These are phyloP conservation scores for Candida sanyaensis DNA, from an alignment of 1,139 yeast genomes.

Conservation along the genomic window DNA sequence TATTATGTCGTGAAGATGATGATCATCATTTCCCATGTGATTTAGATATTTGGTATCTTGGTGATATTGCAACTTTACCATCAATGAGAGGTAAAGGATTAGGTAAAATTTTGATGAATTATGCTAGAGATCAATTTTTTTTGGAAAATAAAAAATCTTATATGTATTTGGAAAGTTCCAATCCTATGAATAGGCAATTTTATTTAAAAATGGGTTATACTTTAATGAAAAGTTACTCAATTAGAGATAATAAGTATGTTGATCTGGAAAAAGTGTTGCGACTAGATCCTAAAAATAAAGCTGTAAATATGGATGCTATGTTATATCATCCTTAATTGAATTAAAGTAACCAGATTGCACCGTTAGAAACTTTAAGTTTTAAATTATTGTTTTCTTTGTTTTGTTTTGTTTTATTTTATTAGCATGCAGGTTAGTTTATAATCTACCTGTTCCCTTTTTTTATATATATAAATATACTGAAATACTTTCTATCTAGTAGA, in stretches of 20 bases:
- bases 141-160: slow-evolving; percentile 17
- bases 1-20: slow-evolving; percentile 9
- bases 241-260: slow-evolving; percentile 24
- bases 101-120: slow-evolving; percentile 35
- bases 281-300: slow-evolving; percentile 23
- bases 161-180: slow-evolving; percentile 52
- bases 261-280: slow-evolving; percentile 21
- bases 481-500: no score
- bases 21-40: slow-evolving; percentile 11
- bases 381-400: not conserved
- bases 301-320: slow-evolving; percentile 44
- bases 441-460: no score
- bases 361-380: not conserved
- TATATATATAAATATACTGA: no score
- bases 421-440: no score
- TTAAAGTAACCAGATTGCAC: not conserved
- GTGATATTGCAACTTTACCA: slow-evolving; percentile 43
- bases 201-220: slow-evolving; percentile 52
- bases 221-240: slow-evolving; percentile 44
- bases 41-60: slow-evolving; percentile 36
- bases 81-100: slow-evolving; percentile 43
- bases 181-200: slow-evolving; percentile 50
- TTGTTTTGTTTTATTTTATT: no score
- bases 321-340: slow-evolving; percentile 9
- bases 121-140: slow-evolving; percentile 26